phyloP scores from a whole-genome alignment of 306 rosid genomes.

The Pyrus communis region DNA sequence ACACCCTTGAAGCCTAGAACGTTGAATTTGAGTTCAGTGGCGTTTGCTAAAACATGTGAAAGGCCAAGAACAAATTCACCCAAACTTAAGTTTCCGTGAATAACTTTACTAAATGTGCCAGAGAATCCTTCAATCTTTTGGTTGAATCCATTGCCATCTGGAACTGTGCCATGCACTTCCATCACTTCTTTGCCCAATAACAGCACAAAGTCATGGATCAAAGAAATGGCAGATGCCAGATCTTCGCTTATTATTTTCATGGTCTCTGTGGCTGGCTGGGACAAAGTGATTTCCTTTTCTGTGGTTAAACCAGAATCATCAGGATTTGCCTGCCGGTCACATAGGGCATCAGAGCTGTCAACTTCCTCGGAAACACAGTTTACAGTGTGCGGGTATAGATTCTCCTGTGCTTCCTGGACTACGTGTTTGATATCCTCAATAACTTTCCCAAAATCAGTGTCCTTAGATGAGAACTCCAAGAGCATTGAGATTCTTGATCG shows the following conservation, averaged over 20 bases:
- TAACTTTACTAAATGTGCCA: slow-evolving; percentile 41
- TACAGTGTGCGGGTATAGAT: slow-evolving; percentile 30
- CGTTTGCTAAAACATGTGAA: slow-evolving; percentile 67
- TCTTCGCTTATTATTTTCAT: slow-evolving; percentile 39
- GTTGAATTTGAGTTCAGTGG: slow-evolving; percentile 64
- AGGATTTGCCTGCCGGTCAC: slow-evolving; percentile 58
- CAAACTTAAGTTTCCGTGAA: slow-evolving; percentile 46
- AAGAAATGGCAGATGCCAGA: slow-evolving; percentile 67
- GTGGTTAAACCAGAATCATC: slow-evolving; percentile 56
- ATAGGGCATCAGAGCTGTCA: slow-evolving; percentile 39
- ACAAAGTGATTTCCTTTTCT: slow-evolving; percentile 41
- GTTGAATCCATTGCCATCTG: slow-evolving; percentile 49
- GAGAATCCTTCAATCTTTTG: slow-evolving; percentile 71
- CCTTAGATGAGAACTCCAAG: slow-evolving; percentile 60
- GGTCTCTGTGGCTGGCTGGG: slow-evolving; percentile 34
- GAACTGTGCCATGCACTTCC: slow-evolving; percentile 48
- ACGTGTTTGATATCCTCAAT: slow-evolving; percentile 71
- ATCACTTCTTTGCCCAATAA: slow-evolving; percentile 65
- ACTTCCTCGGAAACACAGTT: slow-evolving; percentile 35
- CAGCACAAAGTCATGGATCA: slow-evolving; percentile 69
- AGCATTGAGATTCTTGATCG: slow-evolving; percentile 62
- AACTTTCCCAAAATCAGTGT: slow-evolving; percentile 57
- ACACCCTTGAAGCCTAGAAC: slow-evolving; percentile 61
- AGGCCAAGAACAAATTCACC: slow-evolving; percentile 67
- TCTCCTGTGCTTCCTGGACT: slow-evolving; percentile 55